These are phyloP conservation scores for Phragmites australis DNA, from an alignment of 176 grass and related monocot species.

Conservation along the genomic window DNA sequence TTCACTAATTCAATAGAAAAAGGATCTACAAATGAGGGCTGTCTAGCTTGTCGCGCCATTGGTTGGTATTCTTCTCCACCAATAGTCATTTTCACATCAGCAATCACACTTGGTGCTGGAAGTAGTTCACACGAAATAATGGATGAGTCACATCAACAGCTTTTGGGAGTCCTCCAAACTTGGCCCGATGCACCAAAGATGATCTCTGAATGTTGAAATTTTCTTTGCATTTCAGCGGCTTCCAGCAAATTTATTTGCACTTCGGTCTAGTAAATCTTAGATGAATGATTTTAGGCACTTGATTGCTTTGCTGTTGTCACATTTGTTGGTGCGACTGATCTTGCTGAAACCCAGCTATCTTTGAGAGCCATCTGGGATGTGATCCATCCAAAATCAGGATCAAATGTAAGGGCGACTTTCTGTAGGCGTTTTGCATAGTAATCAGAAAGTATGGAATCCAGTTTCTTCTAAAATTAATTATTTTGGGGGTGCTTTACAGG, in stretches of 20 bases:
- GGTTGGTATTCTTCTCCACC: constrained; percentile 33
- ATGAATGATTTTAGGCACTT: constrained; percentile 48
- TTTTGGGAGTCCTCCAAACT: constrained; percentile 61
- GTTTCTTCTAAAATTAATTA: background rate
- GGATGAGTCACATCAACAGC: constrained; percentile 62
- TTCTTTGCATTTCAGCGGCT: background rate
- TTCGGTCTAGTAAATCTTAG: constrained; percentile 1
- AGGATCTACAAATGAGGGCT: constrained; percentile 73
- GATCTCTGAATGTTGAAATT: constrained; percentile 54
- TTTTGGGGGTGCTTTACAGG: constrained; percentile 26
- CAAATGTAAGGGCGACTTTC: constrained; percentile 48
- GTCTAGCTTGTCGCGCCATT: constrained; percentile 63
- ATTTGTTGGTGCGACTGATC: constrained; percentile 80
- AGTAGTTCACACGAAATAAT: constrained; percentile 62
- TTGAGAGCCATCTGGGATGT: constrained; percentile 85
- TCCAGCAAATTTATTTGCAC: background rate
- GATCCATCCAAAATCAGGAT: constrained; percentile 85
- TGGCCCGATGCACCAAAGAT: constrained; percentile 67
- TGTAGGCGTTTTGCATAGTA: background rate
- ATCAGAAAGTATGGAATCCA: background rate
- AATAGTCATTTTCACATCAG: background rate
- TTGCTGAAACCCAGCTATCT: constrained; percentile 65
- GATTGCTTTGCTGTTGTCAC: constrained; percentile 77
- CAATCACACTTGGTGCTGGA: constrained; percentile 70
- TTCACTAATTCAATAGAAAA: constrained; percentile 70